Conservation (phyloP, 495 filamentous ascomycete species). For the Lichina pygmaea region DNA sequence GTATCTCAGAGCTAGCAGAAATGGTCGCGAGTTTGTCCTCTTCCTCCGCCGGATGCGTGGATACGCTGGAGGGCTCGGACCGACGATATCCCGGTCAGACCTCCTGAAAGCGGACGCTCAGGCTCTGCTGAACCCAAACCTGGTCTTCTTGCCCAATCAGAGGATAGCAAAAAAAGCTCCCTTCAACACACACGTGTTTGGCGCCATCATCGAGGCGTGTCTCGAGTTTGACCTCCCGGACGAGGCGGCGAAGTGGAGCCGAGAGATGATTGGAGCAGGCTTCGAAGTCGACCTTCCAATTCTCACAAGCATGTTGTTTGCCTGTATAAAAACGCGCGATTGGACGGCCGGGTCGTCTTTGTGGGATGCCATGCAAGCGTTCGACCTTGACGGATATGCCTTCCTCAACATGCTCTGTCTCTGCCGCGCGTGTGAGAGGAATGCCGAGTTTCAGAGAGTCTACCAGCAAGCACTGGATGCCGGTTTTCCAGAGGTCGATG, state of each 20-base stretch:
- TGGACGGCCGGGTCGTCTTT: slow-evolving; percentile 1
- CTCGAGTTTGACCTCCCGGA: not conserved
- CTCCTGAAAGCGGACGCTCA: not conserved
- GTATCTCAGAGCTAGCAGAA: slow-evolving; percentile 20
- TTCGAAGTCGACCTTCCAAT: not conserved
- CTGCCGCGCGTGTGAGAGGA: not conserved
- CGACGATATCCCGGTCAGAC: no score
- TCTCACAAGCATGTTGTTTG: slow-evolving; percentile 1
- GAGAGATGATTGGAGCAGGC: not conserved
- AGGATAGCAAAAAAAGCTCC: not conserved
- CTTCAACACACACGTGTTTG: not conserved
- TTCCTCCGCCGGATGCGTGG: slow-evolving; percentile 17
- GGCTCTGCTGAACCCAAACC: not conserved
- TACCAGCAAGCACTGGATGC: not conserved
- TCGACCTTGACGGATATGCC: not conserved
- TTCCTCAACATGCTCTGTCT: slow-evolving; percentile 2
- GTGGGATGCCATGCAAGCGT: not conserved
- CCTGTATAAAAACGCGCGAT: not conserved
- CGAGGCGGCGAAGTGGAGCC: not conserved
- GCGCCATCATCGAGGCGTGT: not conserved
- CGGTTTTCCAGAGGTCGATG: no score
- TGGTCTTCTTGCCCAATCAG: not conserved
- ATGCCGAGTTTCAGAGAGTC: not conserved
- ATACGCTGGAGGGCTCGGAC: slow-evolving; percentile 3
- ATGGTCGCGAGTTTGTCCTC: slow-evolving; percentile 14